Conservation (phyloP, 2,329 filamentous ascomycete species). For the Neophaeococcomyces mojaviensis region DNA sequence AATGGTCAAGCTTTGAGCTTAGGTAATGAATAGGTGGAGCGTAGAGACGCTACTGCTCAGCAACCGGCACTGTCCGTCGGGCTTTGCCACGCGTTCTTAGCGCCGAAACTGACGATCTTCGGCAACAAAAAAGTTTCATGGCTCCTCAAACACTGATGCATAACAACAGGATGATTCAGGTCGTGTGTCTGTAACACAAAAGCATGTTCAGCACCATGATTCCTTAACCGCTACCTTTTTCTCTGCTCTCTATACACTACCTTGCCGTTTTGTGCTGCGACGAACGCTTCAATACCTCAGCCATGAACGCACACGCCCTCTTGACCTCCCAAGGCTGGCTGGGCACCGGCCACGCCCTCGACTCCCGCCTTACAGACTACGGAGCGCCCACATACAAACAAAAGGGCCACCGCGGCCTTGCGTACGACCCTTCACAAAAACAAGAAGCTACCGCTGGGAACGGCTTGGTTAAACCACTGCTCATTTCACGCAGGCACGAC, state of each 20-base stretch:
- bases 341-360: conserved; percentile 79
- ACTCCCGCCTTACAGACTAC: conserved; percentile 40
- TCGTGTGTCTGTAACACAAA: no score
- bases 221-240: neutral
- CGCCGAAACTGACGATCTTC: no score
- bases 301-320: conserved; percentile 78
- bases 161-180: no score
- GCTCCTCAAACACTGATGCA: no score
- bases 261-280: no score
- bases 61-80: no score
- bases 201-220: no score
- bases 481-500: conserved; percentile 74
- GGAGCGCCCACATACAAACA: conserved; percentile 18
- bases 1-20: no score
- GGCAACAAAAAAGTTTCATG: no score
- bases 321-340: conserved; percentile 84
- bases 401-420: conserved; percentile 38
- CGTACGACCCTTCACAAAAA: conserved; percentile 17
- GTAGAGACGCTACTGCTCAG: no score
- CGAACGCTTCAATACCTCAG: neutral
- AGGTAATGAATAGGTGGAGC: no score
- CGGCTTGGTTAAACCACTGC: conserved; percentile 74
- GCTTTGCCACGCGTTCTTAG: no score
- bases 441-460: conserved; percentile 38
- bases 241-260: neutral